Conservation (phyloP, 2,329 filamentous ascomycete genomes). For the Dactylella cylindrospora region DNA sequence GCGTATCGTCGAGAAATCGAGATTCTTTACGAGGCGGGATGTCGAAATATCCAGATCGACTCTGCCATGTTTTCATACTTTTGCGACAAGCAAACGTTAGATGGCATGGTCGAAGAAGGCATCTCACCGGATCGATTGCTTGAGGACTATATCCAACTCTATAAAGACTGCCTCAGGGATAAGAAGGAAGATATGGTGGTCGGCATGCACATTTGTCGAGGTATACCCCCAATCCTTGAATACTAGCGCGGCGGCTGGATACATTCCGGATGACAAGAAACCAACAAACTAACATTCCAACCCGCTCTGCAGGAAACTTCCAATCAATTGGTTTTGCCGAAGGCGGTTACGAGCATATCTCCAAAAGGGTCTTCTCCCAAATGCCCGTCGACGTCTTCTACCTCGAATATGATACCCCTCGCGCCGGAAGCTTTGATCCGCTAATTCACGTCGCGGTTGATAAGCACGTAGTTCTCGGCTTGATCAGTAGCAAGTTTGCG, state of each 20-base stretch:
- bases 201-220: slow-evolving; percentile 73
- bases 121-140: slow-evolving; percentile 72
- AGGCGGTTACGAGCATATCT: slow-evolving; percentile 68
- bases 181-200: slow-evolving; percentile 72
- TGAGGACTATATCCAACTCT: slow-evolving; percentile 73
- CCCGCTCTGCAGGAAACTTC: slow-evolving; percentile 62
- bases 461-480: slow-evolving; percentile 66
- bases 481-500: slow-evolving; percentile 65
- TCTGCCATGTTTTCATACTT: slow-evolving; percentile 71
- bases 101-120: slow-evolving; percentile 68
- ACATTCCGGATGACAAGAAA: not conserved
- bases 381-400: slow-evolving; percentile 68
- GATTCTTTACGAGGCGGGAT: slow-evolving; percentile 63
- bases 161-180: slow-evolving; percentile 66
- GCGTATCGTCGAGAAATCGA: slow-evolving; percentile 66
- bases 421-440: slow-evolving; percentile 67
- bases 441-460: slow-evolving; percentile 62
- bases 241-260: not conserved
- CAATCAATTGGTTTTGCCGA: slow-evolving; percentile 67
- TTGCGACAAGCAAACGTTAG: slow-evolving; percentile 70
- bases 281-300: too few relatives aligned
- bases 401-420: slow-evolving; percentile 68
- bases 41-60: slow-evolving; percentile 68
- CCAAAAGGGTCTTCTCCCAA: slow-evolving; percentile 65
- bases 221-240: slow-evolving; percentile 48